Percentiles rank a stretch among this genome's conserved stretches.
Conservation (phyloP, 352 stramenopile genomes). For the Globisporangium cystogenes region DNA sequence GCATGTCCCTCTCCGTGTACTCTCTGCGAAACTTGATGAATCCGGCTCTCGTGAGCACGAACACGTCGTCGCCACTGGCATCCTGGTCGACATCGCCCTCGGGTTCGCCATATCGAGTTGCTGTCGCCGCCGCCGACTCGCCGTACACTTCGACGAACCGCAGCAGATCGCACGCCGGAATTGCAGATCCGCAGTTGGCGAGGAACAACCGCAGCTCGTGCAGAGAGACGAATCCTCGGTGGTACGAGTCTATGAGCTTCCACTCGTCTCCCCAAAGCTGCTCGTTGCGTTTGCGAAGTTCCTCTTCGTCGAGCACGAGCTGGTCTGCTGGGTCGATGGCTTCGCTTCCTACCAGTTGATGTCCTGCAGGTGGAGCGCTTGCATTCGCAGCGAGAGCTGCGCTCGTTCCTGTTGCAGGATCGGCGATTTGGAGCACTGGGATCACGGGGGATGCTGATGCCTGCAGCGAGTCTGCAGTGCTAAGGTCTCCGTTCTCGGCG, state of each 20-base stretch:
- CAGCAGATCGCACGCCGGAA: slow-evolving; percentile 35
- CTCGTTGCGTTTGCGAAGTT: slow-evolving; percentile 17
- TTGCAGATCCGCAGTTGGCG: slow-evolving; percentile 28
- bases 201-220: slow-evolving; percentile 47
- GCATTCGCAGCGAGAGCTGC: neutral
- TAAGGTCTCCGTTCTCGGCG: neutral
- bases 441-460: neutral
- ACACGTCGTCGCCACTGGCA: slow-evolving; percentile 13
- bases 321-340: neutral
- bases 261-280: slow-evolving; percentile 45
- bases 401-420: neutral
- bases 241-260: slow-evolving; percentile 51
- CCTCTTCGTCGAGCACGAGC: slow-evolving; percentile 12
- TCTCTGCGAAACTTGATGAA: slow-evolving; percentile 52
- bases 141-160: slow-evolving; percentile 54
- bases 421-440: neutral
- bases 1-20: slow-evolving; percentile 30
- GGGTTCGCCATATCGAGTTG: neutral
- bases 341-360: neutral
- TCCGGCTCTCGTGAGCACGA: slow-evolving; percentile 34
- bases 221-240: slow-evolving; percentile 26
- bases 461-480: neutral
- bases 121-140: slow-evolving; percentile 17
- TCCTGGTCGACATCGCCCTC: neutral
- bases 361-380: neutral